Base-by-base conservation (phyloP, 805 yeast species). In the Yarrowia keelungensis region DNA sequence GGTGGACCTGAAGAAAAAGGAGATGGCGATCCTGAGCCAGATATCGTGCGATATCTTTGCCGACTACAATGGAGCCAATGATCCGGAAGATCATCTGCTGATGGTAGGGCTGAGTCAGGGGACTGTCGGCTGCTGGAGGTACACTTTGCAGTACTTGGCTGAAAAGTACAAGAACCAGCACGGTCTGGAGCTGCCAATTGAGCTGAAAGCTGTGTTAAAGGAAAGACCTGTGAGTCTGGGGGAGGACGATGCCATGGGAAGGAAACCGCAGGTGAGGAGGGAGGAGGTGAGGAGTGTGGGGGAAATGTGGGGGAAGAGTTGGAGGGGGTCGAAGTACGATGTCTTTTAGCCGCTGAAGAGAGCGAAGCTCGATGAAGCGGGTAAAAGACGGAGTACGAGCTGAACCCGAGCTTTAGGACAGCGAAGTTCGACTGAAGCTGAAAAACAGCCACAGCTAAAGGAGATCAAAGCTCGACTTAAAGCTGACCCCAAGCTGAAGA, bases 101-200 rank as follows among this genome's bases (percentile, higher is more conserved):
- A 53, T 53, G 58, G 58, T 53, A 12, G 58, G 58, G 1, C 7
- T 53, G 32, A 16, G 32, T 8, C 15, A 53, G 2, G 58, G 58
- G 1, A 8, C 5, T 10, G 32, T 53, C 16, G 58, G 58, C 5
- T 36, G 42, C 5, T 53, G 58, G 58, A 53, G 58, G 16, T 53
- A 53, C 35, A 53, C 58, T 2, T 1, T 19, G 32, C 3, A 2
- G 35, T 53, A 53, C 16, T 5, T 53, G 32, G 32, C 11, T 2
- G 43, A 53, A 10, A 11, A 12, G 35, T 53, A 53, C 32, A 11
- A 12, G 42, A 16, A 14, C 14, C 58, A 53, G 14, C 58, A 53
- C 8, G 58, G 58, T 1, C 8, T 16, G 32, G 58, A 53, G 43
- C 11, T 53, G 58, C 58, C 58, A 0, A 9, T 5, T 8, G 58